Percentiles rank a stretch among this genome's conserved stretches.
These are phyloP conservation scores for Fusarium sp. DNA, from an alignment of 2,329 filamentous ascomycete genomes.

Conservation along the genomic window DNA sequence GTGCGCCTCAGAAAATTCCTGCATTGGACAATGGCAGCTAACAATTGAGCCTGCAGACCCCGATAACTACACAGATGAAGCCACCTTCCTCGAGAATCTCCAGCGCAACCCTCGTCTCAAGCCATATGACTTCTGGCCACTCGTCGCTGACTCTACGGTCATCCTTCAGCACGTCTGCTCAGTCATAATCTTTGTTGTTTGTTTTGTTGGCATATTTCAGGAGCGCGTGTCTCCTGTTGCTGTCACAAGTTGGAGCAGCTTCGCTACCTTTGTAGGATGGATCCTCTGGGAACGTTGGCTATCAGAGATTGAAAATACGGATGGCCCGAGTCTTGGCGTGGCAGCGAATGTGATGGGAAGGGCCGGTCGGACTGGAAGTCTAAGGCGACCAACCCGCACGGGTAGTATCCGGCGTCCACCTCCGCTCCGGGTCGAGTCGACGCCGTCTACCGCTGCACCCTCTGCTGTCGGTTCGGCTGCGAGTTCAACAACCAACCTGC, in stretches of 20 bases:
- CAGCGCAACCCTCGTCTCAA: conserved; percentile 93
- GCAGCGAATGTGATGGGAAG: conserved; percentile 47
- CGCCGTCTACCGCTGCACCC: conserved; percentile 35
- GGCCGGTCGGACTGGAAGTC: conserved; percentile 47
- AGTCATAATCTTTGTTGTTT: conserved; percentile 92
- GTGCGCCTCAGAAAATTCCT: conserved; percentile 52
- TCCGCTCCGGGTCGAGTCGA: conserved; percentile 41
- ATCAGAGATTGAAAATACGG: conserved; percentile 68
- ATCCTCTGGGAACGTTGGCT: conserved; percentile 92
- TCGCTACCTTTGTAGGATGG: conserved; percentile 87
- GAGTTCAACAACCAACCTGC: conserved; percentile 58
- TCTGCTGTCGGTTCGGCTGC: conserved; percentile 47
- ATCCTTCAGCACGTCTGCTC: conserved; percentile 97
- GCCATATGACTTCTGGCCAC: conserved; percentile 97
- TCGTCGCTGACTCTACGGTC: conserved; percentile 93
- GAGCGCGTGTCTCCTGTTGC: conserved; percentile 89
- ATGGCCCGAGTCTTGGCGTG: conserved; percentile 50
- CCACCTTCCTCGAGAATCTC: conserved; percentile 94
- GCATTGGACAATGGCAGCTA: not conserved
- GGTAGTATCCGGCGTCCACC: conserved; percentile 50
- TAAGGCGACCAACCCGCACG: conserved; percentile 47
- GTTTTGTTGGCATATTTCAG: conserved; percentile 89
- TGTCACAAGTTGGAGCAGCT: conserved; percentile 84
- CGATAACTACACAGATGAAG: conserved; percentile 98
- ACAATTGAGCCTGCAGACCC: conserved; percentile 67